Base-by-base conservation (phyloP, 352 stramenopile genomes). In the Phytopythium boreale region DNA sequence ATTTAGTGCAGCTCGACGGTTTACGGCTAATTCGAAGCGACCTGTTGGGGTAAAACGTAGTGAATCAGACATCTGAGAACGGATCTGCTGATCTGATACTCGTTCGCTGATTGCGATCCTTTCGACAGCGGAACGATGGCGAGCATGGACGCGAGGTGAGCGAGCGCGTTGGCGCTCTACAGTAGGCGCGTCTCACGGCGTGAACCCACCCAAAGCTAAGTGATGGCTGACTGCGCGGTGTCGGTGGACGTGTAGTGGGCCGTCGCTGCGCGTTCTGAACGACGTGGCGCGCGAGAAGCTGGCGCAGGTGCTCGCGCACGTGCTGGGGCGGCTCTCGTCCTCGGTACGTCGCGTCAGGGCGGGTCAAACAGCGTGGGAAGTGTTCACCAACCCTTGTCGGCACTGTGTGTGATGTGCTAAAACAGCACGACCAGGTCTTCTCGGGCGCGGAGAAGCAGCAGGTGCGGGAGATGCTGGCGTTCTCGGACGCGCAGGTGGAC, bases 251-350 rank as follows among this genome's bases (percentile, higher is more conserved):
- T 2, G 10, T 34, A 29, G 53, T 1, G 53, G 7, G 12, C 5
- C n/a, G 53, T 17, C 19, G 53, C 34, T 59, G 53, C 34, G 31
- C 53, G 56, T 77, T 19, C 61, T 91, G 8, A 91, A 89, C 39
- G 65, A 57, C 59, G 70, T 89, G 47, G 56, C 64, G 49, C 68
- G 66, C 37, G 79, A 87, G 31, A 86, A 79, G 43, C 61, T 91
- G 49, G 60, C 63, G 26, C 80, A 83, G 39, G 65, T 91, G 56
- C 64, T 91, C 27, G 50, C 68, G 37, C 77, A 84, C 59, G 75
- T 91, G 55, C 64, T 91, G 43, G 78, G 84, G 50, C 82, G 82
- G 57, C 79, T 85, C 60, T 65, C 69, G 24, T 31, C 56, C 11
- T 66, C 73, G 61, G 81, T 87, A 67, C 27, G 64, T 43, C 59